These are phyloP conservation scores for Cytospora leucostoma DNA, from an alignment of 2,329 filamentous ascomycete genomes.

Conservation along the genomic window DNA sequence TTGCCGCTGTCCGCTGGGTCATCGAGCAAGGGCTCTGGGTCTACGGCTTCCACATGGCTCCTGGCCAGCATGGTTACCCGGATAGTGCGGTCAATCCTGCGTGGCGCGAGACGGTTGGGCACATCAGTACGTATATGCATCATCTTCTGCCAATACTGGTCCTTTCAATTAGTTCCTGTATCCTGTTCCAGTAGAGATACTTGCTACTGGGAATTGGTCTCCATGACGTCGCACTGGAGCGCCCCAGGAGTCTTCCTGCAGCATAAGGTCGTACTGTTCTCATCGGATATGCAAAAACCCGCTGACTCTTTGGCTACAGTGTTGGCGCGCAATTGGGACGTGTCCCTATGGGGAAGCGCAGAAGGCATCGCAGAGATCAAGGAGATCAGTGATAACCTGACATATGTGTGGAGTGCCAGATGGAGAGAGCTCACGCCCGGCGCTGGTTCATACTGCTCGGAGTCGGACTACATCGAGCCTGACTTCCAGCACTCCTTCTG, in stretches of 20 bases:
- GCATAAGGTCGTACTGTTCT: neutral
- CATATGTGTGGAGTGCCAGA: slow-evolving; percentile 30
- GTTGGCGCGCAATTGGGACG: slow-evolving; percentile 30
- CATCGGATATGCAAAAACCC: neutral
- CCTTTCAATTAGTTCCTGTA: too few species aligned
- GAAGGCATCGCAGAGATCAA: neutral
- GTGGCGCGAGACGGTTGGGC: slow-evolving; percentile 47
- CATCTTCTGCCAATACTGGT: too few species aligned
- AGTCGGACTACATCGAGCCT: slow-evolving; percentile 39
- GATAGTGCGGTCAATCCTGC: slow-evolving; percentile 50
- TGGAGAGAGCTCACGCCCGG: slow-evolving; percentile 35
- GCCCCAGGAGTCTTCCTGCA: neutral
- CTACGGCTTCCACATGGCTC: slow-evolving; percentile 37
- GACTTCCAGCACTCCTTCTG: slow-evolving; percentile 36
- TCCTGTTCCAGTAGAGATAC: too few species aligned
- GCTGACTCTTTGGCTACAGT: slow-evolving; percentile 24
- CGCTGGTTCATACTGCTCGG: slow-evolving; percentile 39
- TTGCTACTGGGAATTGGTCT: too few species aligned
- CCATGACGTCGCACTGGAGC: too few species aligned
- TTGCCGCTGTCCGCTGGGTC: slow-evolving; percentile 32
- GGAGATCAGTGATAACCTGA: slow-evolving; percentile 34
- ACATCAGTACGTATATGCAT: slow-evolving; percentile 30
- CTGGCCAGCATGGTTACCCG: slow-evolving; percentile 26
- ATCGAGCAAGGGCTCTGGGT: slow-evolving; percentile 34
- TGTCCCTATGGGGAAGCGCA: neutral